Evolutionary conservation across 306 rosid species (phyloP).

Genomic region (Psophocarpus tetragonolobus): DNA sequence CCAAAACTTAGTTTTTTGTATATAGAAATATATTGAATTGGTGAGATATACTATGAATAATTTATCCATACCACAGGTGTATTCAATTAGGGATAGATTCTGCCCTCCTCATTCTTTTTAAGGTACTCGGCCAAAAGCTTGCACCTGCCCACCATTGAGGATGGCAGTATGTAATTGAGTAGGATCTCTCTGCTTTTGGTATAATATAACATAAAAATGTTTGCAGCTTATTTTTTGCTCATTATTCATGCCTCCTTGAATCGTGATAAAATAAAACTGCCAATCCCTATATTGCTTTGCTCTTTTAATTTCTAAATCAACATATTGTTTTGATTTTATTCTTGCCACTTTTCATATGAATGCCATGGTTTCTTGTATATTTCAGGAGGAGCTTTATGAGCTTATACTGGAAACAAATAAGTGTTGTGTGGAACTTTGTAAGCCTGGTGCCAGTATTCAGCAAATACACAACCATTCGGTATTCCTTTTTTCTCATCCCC

Average conservation of each 20-base stretch:
- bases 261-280: constrained; percentile 17
- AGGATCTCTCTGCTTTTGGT: neutral
- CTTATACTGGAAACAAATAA: constrained; percentile 81
- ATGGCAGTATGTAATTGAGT: neutral
- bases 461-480: constrained; percentile 87
- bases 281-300: constrained; percentile 1
- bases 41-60: neutral
- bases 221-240: neutral
- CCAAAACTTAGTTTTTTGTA: neutral
- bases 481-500: constrained; percentile 30
- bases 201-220: neutral
- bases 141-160: neutral
- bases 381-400: constrained; percentile 88
- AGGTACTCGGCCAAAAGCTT: constrained; percentile 1
- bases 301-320: neutral
- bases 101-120: neutral
- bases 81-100: constrained; percentile 27
- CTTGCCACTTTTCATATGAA: constrained; percentile 9
- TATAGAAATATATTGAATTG: neutral
- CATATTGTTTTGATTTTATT: constrained; percentile 17
- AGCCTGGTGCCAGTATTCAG: constrained; percentile 76
- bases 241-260: neutral
- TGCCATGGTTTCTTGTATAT: constrained; percentile 29
- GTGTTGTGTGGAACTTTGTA: constrained; percentile 82
- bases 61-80: neutral